Evolutionary conservation across 2,329 filamentous ascomycete genomes (phyloP), one percentile per base, ranked within the genome.

Genomic region (Beauveria australis): DNA sequence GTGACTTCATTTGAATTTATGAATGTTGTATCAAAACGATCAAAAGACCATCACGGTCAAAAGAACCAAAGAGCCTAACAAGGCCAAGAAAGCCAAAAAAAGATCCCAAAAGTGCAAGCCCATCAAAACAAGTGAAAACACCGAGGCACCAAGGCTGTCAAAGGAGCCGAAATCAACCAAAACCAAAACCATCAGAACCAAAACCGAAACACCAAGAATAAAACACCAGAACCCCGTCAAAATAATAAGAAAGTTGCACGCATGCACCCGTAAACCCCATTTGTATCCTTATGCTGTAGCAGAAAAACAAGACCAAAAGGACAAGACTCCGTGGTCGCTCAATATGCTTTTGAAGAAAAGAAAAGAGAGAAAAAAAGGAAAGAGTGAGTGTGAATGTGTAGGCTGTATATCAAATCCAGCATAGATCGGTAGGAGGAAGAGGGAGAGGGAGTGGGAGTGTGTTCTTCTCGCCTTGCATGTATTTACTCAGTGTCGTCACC

Each of bases 401-500:
- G 18, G 49, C 49, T 14, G 30, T 6, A 41, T 41, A 5, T 37
- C 19, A 24, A 46, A 24, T 14, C 44, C 44, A 47, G 44, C 44
- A 14, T 47, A 16, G 12, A 12, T 47, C 44, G 44, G 22, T 47
- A 24, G 24, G 33, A 37, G 33, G 33, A 24, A 8, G 22, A 47
- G 22, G 24, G 19, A 18, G 24, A 10, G 24, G 28, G 8, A 18
- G 24, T 18, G 9, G n/a, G 14, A 16, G 3, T 4, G 46, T 49
- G 22, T 51, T 18, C 8, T 40, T 37, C 19, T 51, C 48, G 41
- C 28, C 43, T 26, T 53, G 33, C 52, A 19, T 19, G 28, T 51
- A 16, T 49, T 28, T 66, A 75, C 47, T 75, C 73, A 9, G 68
- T 69, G 60, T 75, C 73, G 51, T 75, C 73, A 41, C 72, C 72